phyloP scores from a whole-genome alignment of 2,329 filamentous ascomycete species.

The Fusarium nurragi region DNA sequence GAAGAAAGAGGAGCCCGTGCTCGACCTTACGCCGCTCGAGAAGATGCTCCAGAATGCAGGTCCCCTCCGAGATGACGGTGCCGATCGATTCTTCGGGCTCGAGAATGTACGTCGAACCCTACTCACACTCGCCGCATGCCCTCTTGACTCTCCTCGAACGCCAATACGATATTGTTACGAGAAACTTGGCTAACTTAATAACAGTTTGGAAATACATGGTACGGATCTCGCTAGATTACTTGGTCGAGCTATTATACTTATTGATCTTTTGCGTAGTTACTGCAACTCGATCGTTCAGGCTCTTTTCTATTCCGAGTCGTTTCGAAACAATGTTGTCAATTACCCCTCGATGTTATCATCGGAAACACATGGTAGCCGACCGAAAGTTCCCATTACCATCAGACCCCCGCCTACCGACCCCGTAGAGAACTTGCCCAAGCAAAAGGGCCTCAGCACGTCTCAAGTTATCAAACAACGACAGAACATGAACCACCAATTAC shows the following conservation, averaged over 20 bases:
- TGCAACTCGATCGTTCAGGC: constrained; percentile 99
- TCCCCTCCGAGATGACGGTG: constrained; percentile 84
- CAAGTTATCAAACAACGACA: constrained; percentile 67
- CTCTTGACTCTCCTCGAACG: background rate
- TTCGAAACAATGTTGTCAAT: constrained; percentile 92
- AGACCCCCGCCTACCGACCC: constrained; percentile 62
- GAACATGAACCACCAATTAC: constrained; percentile 63
- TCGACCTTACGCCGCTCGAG: constrained; percentile 70
- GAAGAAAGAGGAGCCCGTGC: constrained; percentile 67
- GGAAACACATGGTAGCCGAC: constrained; percentile 69
- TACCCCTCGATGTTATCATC: constrained; percentile 80
- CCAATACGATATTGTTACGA: background rate
- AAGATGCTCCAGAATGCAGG: constrained; percentile 86
- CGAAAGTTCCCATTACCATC: constrained; percentile 69
- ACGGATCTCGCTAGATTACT: constrained; percentile 49
- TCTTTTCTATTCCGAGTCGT: constrained; percentile 93
- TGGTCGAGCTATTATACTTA: background rate
- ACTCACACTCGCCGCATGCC: constrained; percentile 5
- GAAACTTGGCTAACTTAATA: constrained; percentile 48
- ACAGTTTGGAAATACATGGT: constrained; percentile 98
- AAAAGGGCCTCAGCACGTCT: constrained; percentile 63
- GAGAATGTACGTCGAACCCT: constrained; percentile 80
- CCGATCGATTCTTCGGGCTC: constrained; percentile 97
- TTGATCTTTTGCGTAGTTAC: constrained; percentile 69
- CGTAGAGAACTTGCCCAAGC: constrained; percentile 52